Base-by-base conservation (phyloP, 768 basidiomycete species). In the Harrya chromipes region DNA sequence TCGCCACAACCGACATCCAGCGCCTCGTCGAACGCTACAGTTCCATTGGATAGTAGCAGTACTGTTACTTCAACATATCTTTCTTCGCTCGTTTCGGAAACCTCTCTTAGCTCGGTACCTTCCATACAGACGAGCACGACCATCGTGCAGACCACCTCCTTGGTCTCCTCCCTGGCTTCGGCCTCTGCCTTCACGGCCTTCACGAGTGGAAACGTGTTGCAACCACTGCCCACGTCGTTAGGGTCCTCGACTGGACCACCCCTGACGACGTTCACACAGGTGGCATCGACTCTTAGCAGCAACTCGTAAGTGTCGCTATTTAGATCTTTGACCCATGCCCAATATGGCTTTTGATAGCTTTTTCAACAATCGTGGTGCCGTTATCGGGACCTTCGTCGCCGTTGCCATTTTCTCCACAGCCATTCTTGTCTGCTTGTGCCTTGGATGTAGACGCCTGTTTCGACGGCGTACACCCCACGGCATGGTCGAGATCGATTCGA, bases 331-430 rank as follows among this genome's bases (percentile, higher is more conserved):
- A 38, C 21, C 7, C 29, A 14, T 40, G 11, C 35, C 60, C n/a
- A 50, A 42, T 19, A 14, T 54, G 6, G n/a, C 27, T 41, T 53
- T 35, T 38, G 6, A 16, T 47, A 83, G 81, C 11, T 84, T 90
- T 68, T 79, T 89, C 57, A 68, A 72, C 40, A 83, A 90, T 61
- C 81, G 73, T 24, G 81, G 83, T 2, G 83, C 83, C 10, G 82
- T 89, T 4, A 81, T 83, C 2, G 88, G 85, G 7, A 80, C 83
- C n/a, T 90, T 91, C 64, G 74, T 85, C 7, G 81, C 74, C 11
- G 76, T 85, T 37, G 88, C 84, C 7, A 60, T 91, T 19, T 67
- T 77, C 33, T 70, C 75, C 6, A 74, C 78, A 1, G 74, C 72
- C 1, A 53, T 83, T 20, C 56, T 74, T 8, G 64, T 76, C 9